Evolutionary conservation across 2,329 filamentous ascomycete genomes (phyloP), one percentile per base, ranked within the genome.

Genomic region (Neonectria ditissima): DNA sequence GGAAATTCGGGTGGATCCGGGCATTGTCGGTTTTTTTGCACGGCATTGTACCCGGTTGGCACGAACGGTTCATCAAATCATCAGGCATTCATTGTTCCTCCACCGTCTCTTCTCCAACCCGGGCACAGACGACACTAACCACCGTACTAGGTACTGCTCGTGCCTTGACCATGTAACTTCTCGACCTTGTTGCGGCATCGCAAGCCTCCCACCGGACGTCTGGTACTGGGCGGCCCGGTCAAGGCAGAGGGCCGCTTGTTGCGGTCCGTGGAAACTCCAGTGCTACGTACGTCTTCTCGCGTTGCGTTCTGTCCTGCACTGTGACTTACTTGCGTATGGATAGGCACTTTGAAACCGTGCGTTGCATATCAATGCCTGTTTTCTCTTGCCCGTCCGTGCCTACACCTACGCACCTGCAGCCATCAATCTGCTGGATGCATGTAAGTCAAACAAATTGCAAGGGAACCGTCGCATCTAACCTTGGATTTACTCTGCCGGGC

Each of bases 371-470:
- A 51, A 51, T 26, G 55, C 55, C 24, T 43, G 44, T 56, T 30
- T 61, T 47, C 41, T 37, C 53, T 32, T 26, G 59, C 57, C 59
- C 53, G 43, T 54, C 48, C 50, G 41, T 60, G 50, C 51, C 32
- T 55, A 48, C 50, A 43, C 14, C 51, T 32, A 26, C 32, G 34
- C 51, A 54, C 44, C 44, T 44, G 58, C 51, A 60, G 58, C 58
- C 58, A 41, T 62, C 59, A 62, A 62, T 56, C 54, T 57, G 39
- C 53, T 53, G 28, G 59, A 58, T 62, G 60, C 60, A 62, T 58
- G 48, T 48, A 62, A 58, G 60, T 58, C 60, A 53, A 53, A 62
- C 16, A 16, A 32, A 2, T 30, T 32, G 3, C 37, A 41, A 41
- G 58, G 58, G 37, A 34, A 41, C 52, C 26, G 43, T 41, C 37